Evolutionary conservation across 129 eudicot species (phyloP).

Genomic region (Calendula officinalis): DNA sequence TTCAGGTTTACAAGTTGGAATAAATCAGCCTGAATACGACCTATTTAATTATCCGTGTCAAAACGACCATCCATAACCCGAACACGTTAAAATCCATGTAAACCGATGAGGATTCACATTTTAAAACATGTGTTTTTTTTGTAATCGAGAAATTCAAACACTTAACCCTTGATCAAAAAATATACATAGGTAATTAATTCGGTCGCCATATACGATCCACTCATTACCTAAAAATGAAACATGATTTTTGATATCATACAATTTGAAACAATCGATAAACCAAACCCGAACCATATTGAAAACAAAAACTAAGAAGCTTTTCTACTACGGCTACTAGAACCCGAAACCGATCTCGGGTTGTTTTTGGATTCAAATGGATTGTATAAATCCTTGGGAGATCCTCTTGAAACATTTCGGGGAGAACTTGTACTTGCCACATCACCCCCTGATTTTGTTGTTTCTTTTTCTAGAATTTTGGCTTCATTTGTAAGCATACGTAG

Average conservation of each 20-base stretch:
- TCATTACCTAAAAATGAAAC: slow-evolving; percentile 27
- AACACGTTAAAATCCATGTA: too few species aligned
- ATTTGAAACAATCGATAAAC: slow-evolving; percentile 25
- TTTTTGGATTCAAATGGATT: slow-evolving; percentile 48
- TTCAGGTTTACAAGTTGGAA: too few species aligned
- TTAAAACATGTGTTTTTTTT: neutral
- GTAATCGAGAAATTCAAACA: neutral
- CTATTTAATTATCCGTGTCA: too few species aligned
- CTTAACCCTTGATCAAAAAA: slow-evolving; percentile 28
- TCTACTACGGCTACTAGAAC: slow-evolving; percentile 64
- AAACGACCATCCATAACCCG: too few species aligned
- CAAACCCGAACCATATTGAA: slow-evolving; percentile 9
- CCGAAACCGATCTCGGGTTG: slow-evolving; percentile 42
- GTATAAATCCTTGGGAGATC: slow-evolving; percentile 60
- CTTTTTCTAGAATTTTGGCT: slow-evolving; percentile 76
- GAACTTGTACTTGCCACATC: slow-evolving; percentile 50
- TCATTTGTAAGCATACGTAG: slow-evolving; percentile 70
- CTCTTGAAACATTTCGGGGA: slow-evolving; percentile 55
- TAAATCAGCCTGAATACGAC: too few species aligned
- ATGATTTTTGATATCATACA: slow-evolving; percentile 37
- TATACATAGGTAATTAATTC: slow-evolving; percentile 25
- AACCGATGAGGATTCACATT: neutral
- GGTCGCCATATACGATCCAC: slow-evolving; percentile 35
- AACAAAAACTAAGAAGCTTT: slow-evolving; percentile 41
- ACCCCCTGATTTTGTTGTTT: slow-evolving; percentile 34